Conservation (phyloP, 805 yeast genomes). For the Brettanomyces custersianus region DNA sequence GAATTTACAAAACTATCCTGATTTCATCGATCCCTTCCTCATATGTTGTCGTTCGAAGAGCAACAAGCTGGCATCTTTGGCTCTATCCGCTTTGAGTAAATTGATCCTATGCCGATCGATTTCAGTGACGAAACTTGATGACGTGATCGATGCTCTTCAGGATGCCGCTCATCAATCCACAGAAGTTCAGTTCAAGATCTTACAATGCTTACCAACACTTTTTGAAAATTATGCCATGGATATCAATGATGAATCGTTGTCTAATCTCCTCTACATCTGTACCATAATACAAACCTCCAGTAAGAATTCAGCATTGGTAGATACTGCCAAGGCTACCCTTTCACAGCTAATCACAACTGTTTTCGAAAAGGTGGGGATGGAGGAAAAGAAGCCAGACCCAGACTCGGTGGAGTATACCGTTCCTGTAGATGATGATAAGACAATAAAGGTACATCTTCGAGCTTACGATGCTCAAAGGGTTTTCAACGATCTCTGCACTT, state of each 20-base stretch:
- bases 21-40: conserved; percentile 60
- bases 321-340: conserved; percentile 88
- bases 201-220: conserved; percentile 74
- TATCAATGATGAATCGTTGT: conserved; percentile 46
- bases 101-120: conserved; percentile 48
- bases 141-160: conserved; percentile 55
- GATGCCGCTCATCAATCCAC: conserved; percentile 70
- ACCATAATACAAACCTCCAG: conserved; percentile 61
- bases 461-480: conserved; percentile 66
- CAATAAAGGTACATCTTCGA: conserved; percentile 35
- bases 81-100: conserved; percentile 63
- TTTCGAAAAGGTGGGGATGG: conserved; percentile 54
- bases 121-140: conserved; percentile 41
- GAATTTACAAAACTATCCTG: conserved; percentile 34
- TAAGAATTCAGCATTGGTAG: conserved; percentile 68
- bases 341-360: conserved; percentile 76
- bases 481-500: conserved; percentile 62
- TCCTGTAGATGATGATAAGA: conserved; percentile 36
- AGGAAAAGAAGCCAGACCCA: conserved; percentile 19
- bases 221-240: conserved; percentile 52
- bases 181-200: conserved; percentile 78
- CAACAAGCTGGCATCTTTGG: conserved; percentile 60
- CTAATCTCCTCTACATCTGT: conserved; percentile 58
- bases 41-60: conserved; percentile 67
- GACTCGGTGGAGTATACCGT: conserved; percentile 24